Evolutionary conservation across 169 alveolate genomes (phyloP).

Genomic region (Miamiensis avidus): DNA sequence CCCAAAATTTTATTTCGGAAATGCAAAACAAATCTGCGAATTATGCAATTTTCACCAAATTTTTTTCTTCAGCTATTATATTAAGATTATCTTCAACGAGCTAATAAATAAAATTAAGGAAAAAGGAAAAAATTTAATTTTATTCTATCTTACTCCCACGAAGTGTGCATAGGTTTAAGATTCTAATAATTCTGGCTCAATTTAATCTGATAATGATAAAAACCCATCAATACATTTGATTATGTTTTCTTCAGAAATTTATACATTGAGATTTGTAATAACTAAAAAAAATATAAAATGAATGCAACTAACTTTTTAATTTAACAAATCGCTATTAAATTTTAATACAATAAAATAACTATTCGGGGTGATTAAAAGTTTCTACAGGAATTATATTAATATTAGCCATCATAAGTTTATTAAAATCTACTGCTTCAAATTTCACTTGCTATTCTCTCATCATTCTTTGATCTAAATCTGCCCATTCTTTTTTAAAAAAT

Average conservation of each 20-base stretch:
- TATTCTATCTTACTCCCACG: neutral
- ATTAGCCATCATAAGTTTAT: neutral
- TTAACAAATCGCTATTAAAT: too few relatives aligned
- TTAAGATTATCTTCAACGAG: neutral
- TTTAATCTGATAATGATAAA: neutral
- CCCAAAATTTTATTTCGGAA: conserved; percentile 7
- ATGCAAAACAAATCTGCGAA: conserved; percentile 27
- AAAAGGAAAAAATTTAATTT: too few relatives aligned
- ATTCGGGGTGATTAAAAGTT: neutral
- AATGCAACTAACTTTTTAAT: too few relatives aligned
- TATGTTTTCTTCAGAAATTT: neutral
- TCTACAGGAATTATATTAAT: neutral
- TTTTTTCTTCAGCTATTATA: neutral
- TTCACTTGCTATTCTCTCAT: neutral
- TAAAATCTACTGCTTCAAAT: neutral
- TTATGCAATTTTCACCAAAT: conserved; percentile 10
- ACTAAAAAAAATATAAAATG: neutral
- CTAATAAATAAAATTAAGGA: neutral
- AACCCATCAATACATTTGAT: neutral
- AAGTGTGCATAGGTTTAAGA: neutral
- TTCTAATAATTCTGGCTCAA: neutral
- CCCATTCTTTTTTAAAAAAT: too few relatives aligned
- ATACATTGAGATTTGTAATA: neutral
- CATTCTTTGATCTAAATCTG: neutral
- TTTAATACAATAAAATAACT: neutral